phyloP scores from a whole-genome alignment of 768 basidiomycete genomes.

The Sporobolomyces phaffii region DNA sequence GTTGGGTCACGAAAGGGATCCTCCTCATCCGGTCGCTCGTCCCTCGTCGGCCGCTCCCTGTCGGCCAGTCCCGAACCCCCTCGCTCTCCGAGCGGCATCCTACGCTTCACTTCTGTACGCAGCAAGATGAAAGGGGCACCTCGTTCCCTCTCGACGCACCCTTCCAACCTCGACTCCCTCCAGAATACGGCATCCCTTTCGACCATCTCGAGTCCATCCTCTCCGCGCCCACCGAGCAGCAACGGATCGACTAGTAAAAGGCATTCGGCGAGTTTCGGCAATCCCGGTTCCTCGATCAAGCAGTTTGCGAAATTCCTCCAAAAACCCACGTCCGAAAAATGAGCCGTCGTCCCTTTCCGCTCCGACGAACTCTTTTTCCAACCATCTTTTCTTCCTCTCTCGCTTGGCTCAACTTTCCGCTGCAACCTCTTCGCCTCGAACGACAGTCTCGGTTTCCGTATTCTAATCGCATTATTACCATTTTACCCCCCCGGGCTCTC shows the following conservation, averaged over 20 bases:
- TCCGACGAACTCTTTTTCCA: not conserved
- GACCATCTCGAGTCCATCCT: not conserved
- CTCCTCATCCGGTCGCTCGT: conserved; percentile 3
- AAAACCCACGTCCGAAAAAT: not conserved
- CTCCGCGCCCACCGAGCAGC: conserved; percentile 3
- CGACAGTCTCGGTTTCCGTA: not conserved
- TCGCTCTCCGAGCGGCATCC: conserved; percentile 9
- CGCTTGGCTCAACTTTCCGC: too few species aligned
- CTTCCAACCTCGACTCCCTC: conserved; percentile 6
- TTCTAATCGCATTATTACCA: too few species aligned
- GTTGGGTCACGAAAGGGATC: conserved; percentile 13
- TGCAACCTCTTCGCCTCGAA: too few species aligned
- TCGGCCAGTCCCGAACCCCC: conserved; percentile 17
- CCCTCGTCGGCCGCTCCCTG: not conserved
- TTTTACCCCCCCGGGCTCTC: not conserved
- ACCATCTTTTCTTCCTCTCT: not conserved
- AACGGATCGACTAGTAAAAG: not conserved
- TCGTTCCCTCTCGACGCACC: not conserved
- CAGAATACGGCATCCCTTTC: not conserved
- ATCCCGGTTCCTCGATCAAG: conserved; percentile 5
- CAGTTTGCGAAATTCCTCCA: conserved; percentile 17
- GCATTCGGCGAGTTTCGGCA: not conserved
- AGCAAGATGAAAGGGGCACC: not conserved
- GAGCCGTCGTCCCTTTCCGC: not conserved
- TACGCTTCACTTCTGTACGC: conserved; percentile 26